phyloP scores from a whole-genome alignment of 352 stramenopile species.

The Phytophthora nicotianae region DNA sequence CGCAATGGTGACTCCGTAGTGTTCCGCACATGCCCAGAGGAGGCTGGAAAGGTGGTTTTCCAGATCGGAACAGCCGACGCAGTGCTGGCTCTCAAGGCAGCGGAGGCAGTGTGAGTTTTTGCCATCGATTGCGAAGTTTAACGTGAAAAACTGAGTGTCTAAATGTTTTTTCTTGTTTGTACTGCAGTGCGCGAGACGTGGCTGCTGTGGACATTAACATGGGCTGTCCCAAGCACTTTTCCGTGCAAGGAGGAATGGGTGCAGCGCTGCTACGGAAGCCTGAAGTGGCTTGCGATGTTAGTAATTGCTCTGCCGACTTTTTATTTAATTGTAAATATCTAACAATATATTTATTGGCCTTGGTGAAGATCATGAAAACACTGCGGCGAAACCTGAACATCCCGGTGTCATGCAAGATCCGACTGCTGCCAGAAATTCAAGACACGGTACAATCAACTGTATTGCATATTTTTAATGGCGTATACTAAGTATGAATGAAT shows the following conservation, averaged over 20 bases:
- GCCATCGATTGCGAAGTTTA: neutral
- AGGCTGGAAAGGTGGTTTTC: constrained; percentile 86
- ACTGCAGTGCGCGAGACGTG: constrained; percentile 76
- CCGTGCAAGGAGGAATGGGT: constrained; percentile 92
- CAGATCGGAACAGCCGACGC: constrained; percentile 89
- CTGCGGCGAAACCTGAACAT: constrained; percentile 81
- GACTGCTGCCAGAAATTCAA: constrained; percentile 65
- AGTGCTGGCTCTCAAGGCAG: constrained; percentile 75
- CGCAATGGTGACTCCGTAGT: constrained; percentile 85
- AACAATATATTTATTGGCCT: neutral
- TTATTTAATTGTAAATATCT: neutral
- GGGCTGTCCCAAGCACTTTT: constrained; percentile 95
- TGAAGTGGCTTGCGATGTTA: constrained; percentile 83
- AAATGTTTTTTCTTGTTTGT: neutral
- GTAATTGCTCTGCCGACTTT: neutral
- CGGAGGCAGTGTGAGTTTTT: constrained; percentile 69
- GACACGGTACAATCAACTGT: constrained; percentile 53
- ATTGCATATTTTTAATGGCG: neutral
- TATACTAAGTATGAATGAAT: neutral
- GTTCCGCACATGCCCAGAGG: constrained; percentile 87
- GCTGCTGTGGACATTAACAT: constrained; percentile 95
- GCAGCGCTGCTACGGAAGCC: constrained; percentile 89
- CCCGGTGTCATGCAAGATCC: constrained; percentile 90
- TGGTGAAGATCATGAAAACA: constrained; percentile 78
- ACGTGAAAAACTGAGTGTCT: neutral